Base-by-base conservation (phyloP, 2,329 filamentous ascomycete genomes). In the Beauveria caledonica region DNA sequence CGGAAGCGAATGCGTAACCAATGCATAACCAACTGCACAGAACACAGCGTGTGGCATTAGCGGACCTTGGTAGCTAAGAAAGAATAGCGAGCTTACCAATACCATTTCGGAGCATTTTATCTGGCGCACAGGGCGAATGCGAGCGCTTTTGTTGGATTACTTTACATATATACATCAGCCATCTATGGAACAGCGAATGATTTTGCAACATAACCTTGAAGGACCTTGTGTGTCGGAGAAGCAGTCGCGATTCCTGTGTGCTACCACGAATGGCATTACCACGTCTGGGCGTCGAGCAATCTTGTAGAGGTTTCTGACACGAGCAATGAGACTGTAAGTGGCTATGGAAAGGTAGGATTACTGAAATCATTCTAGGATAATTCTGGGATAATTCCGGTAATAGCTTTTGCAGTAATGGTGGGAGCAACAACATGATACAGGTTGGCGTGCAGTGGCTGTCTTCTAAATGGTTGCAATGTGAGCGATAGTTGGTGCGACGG, bases 211-310 rank as follows among this genome's bases (percentile, higher is more conserved):
- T 36, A 36, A 11, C 13, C 4, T 36, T 36, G 33, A 15, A 36
- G 33, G 11, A 36, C 5, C 13, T 36, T 13, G 33, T 36, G 33
- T 5, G 33, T 13, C 3, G 33, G 10, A 36, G 33, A 36, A 36
- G 33, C 33, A 36, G 29, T 33, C 29, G 29, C 29, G 29, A 11
- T 33, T 33, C 29, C 29, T 11, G 29, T 33, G 3, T 33, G 15
- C 15, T 40, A 15, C 39, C 39, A 42, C 17, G 33, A 5, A 36
- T 36, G 40, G 17, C 17, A 42, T 42, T 8, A 42, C 17, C 40
- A 45, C 74, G 73, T 65, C 71, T 80, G 53, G 78, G 72, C 60
- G 67, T 77, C 42, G 51, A 74, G 60, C 78, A 80, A 70, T 78
- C 73, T 3, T 64, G 51, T 23, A n/a, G 21, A 29, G 36, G 23